Conservation (phyloP, 179 eudicot species). For the Nepenthes alata region DNA sequence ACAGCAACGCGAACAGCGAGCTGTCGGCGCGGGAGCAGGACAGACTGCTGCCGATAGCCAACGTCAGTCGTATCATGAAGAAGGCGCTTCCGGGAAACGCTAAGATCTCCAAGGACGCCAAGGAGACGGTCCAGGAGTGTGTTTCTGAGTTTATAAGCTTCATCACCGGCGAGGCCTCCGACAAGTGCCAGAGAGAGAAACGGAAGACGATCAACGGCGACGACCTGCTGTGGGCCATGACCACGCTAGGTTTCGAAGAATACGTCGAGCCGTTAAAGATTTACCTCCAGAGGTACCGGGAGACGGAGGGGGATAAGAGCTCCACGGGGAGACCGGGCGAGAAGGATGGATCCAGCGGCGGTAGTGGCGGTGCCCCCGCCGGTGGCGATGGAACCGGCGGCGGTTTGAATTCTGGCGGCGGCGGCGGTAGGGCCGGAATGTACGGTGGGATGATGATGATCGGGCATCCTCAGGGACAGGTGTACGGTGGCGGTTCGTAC, state of each 20-base stretch:
- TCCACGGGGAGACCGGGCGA: constrained; percentile 5
- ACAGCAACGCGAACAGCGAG: constrained; percentile 9
- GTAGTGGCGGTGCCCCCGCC: constrained; percentile 7
- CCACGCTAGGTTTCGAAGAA: constrained; percentile 23
- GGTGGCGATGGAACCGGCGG: background rate
- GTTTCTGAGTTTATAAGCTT: constrained; percentile 26
- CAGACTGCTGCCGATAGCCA: constrained; percentile 22
- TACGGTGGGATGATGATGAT: constrained; percentile 6
- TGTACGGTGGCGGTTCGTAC: constrained; percentile 8
- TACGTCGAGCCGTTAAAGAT: constrained; percentile 25
- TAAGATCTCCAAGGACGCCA: constrained; percentile 25
- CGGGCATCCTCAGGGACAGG: constrained; percentile 15
- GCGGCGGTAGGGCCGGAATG: constrained; percentile 7
- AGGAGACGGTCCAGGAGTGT: constrained; percentile 26
- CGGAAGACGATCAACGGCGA: constrained; percentile 15
- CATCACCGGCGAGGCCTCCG: constrained; percentile 24
- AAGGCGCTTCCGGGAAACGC: constrained; percentile 26
- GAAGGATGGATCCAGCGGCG: constrained; percentile 5
- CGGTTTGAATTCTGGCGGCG: background rate
- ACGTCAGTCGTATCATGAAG: constrained; percentile 27
- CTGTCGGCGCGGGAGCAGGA: constrained; percentile 18
- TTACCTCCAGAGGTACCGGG: constrained; percentile 21
- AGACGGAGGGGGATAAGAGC: constrained; percentile 27
- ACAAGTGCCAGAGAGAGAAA: constrained; percentile 28
- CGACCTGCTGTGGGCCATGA: constrained; percentile 22